Base-by-base conservation (phyloP, 768 basidiomycete species). In the Sporobolomyces roseus region DNA sequence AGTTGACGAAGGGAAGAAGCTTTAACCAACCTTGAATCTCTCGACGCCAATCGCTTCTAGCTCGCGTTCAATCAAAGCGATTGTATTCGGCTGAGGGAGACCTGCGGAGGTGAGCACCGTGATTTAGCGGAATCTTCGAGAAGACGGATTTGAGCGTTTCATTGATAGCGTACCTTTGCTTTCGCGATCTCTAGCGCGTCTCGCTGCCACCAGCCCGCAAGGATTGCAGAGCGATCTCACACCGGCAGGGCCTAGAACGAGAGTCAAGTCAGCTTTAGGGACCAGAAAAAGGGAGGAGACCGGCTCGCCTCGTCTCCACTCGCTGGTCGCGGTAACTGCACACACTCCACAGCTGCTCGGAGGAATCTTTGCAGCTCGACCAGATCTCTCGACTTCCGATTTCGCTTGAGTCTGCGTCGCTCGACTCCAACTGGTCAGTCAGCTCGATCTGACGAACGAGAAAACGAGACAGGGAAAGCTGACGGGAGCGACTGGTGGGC, bases 141-240 rank as follows among this genome's bases (percentile, higher is more conserved):
- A 2, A n/a, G 19, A 35, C 46, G 55, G n/a, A n/a, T n/a, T n/a
- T n/a, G n/a, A n/a, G n/a, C n/a, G n/a, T n/a, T n/a, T n/a, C n/a
- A n/a, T 4, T 5, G 25, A 10, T 6, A 3, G 25, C 8, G 38
- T 4, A 60, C 56, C 61, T n/a, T 45, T 17, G 16, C 9, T 14
- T 10, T 54, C 48, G 13, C 65, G 36, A 17, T 65, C 54, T 36
- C 52, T 68, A 9, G 50, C 35, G 3, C 70, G 9, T 29, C 58
- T 65, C 1, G 71, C 71, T 0, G 59, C 63, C 17, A 46, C 12
- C 27, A 72, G 27, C 0, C 70, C 70, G 35, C 66, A 67, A 0
- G 52, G 60, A 30, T 72, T 72, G 66, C 71, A 72, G 8, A 72
- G 66, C 1, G 50, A 48, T 27, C 71, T 52, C 1, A 21, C 36